A percentile compares a stretch with the other conserved stretches of the same genome.
Conservation (phyloP, 1,284 basidiomycete species). For the Apiotrichum gracile region DNA sequence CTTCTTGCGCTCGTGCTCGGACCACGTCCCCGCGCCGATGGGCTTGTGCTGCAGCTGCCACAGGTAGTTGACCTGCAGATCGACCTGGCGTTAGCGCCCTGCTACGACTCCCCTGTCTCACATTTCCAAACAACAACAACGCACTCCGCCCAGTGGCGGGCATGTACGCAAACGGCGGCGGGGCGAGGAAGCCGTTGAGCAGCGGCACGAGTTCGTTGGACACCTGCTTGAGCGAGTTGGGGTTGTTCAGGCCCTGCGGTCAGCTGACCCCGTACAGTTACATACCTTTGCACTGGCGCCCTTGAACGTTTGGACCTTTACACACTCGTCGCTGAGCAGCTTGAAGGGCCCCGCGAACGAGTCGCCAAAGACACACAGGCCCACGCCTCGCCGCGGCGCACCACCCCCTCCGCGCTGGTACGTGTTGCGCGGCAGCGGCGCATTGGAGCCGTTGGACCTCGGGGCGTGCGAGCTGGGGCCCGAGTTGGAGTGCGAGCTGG, state of each 20-base stretch:
- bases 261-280: background rate
- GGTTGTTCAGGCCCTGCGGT: slow-evolving; percentile 39
- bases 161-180: slow-evolving; percentile 35
- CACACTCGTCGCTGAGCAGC: slow-evolving; percentile 26
- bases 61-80: slow-evolving; percentile 45
- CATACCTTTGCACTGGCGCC: slow-evolving; percentile 43
- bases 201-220: slow-evolving; percentile 34
- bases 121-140: slow-evolving; percentile 41
- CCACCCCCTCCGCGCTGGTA: background rate
- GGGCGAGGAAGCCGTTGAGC: slow-evolving; percentile 30
- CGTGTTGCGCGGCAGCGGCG: background rate
- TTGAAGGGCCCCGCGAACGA: slow-evolving; percentile 42
- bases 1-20: background rate
- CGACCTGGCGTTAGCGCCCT: slow-evolving; percentile 26
- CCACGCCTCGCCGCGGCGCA: background rate
- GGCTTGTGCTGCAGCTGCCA: slow-evolving; percentile 41
- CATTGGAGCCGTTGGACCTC: no score
- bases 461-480: no score
- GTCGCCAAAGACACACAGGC: slow-evolving; percentile 39
- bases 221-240: slow-evolving; percentile 42
- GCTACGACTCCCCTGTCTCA: slow-evolving; percentile 11
- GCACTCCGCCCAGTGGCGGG: slow-evolving; percentile 29
- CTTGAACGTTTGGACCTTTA: slow-evolving; percentile 36
- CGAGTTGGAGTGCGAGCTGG: background rate
- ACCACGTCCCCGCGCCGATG: slow-evolving; percentile 23